Evolutionary conservation across 768 basidiomycete species (phyloP).

Genomic region (Russula sp.): DNA sequence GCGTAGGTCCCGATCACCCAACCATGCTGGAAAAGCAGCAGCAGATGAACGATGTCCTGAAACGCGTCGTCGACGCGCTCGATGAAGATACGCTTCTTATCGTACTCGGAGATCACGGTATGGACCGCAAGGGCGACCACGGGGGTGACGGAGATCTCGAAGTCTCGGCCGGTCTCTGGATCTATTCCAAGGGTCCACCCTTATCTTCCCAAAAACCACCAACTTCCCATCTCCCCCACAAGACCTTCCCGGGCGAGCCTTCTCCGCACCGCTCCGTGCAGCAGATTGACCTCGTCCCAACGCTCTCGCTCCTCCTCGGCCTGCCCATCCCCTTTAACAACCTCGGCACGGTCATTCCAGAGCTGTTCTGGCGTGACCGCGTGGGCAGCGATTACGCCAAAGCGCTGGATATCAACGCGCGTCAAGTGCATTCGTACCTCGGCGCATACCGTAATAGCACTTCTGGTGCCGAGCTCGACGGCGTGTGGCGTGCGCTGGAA

Average conservation of each 20-base stretch:
- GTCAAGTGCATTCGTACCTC: conserved; percentile 73
- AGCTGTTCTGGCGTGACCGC: conserved; percentile 65
- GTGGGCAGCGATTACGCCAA: conserved; percentile 39
- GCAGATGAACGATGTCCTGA: conserved; percentile 83
- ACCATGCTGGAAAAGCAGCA: conserved; percentile 79
- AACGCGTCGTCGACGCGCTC: conserved; percentile 61
- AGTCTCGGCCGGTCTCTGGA: conserved; percentile 82
- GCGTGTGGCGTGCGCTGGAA: conserved; percentile 50
- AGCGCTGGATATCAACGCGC: conserved; percentile 65
- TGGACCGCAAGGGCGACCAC: conserved; percentile 93
- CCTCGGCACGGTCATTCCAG: conserved; percentile 86
- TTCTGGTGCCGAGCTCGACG: conserved; percentile 69
- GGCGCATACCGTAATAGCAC: conserved; percentile 65
- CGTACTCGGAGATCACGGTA: conserved; percentile 93
- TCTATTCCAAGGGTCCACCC: conserved; percentile 74
- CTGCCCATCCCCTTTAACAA: conserved; percentile 95
- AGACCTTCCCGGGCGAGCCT: conserved; percentile 53
- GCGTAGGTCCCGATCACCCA: conserved; percentile 84
- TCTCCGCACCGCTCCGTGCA: conserved; percentile 61
- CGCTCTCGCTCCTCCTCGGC: conserved; percentile 83
- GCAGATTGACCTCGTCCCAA: conserved; percentile 91
- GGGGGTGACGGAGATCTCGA: conserved; percentile 87
- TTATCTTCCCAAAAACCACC: conserved; percentile 35
- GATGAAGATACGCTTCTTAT: conserved; percentile 89
- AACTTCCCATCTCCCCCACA: conserved; percentile 46